Evolutionary conservation across 257 asterid species (phyloP).

Genomic region (Plectranthus barbatus): DNA sequence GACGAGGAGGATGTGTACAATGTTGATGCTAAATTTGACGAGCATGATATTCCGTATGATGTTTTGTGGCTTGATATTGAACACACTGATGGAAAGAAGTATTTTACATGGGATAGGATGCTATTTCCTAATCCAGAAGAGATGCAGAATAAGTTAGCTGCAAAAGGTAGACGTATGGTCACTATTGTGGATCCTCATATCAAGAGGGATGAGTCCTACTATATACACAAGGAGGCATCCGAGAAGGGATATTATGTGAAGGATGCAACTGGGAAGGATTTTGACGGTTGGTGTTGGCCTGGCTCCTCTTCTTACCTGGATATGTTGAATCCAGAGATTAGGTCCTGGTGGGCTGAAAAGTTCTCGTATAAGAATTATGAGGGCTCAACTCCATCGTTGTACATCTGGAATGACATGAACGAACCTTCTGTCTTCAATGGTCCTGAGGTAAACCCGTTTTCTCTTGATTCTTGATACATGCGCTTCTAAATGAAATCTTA

Average conservation of each 20-base stretch:
- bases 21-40: conserved; percentile 87
- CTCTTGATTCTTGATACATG: background rate
- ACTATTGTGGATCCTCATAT: conserved; percentile 98
- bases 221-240: conserved; percentile 86
- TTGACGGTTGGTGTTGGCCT: conserved; percentile 99
- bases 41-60: conserved; percentile 91
- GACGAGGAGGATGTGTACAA: conserved; percentile 88
- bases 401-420: conserved; percentile 98
- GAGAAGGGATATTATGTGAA: conserved; percentile 75
- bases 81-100: conserved; percentile 90
- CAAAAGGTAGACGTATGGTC: conserved; percentile 91
- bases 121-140: conserved; percentile 87
- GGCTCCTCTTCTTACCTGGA: conserved; percentile 92
- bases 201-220: conserved; percentile 79
- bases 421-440: conserved; percentile 99
- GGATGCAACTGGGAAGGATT: conserved; percentile 83
- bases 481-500: background rate
- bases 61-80: conserved; percentile 98
- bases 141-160: conserved; percentile 91
- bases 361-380: conserved; percentile 62
- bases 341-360: conserved; percentile 94
- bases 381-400: conserved; percentile 80
- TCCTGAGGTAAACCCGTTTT: conserved; percentile 64
- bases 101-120: conserved; percentile 85
- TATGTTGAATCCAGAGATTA: conserved; percentile 77